Evolutionary conservation across 768 basidiomycete species (phyloP), one percentile per base, ranked within the genome.

Genomic region (Xerocomellus chrysenteron): DNA sequence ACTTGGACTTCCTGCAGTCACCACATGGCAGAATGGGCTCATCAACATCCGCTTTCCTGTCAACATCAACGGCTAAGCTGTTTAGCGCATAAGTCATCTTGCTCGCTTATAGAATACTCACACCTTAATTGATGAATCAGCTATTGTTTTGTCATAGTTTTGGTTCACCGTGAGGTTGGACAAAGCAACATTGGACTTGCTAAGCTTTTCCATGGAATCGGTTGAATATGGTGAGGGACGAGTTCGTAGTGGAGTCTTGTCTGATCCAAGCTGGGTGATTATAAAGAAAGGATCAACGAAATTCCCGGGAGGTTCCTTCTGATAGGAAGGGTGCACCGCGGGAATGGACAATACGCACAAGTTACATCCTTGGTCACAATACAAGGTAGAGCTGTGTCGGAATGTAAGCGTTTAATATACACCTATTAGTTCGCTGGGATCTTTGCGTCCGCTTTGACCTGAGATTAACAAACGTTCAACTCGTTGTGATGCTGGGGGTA

Each of bases 41-140:
- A 17, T 39, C 17, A 17, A 39, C 37, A 17, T 9, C 37, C 55
- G 57, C 37, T 51, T 49, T 36, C 52, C 58, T 36, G 24, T 59
- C 36, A 51, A 48, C 28, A 4, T 54, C 21, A 42, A 51, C 21
- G 24, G 5, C 4, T 40, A 6, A 40, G 8, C 11, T 10, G 10
- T 10, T 4, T 10, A 40, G 10, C 3, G 9, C 5, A 40, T 36
- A 16, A 16, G 14, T 36, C 5, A 16, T 36, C 14, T 36, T 14
- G 36, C 13, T 14, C 14, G 36, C 16, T 36, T 14, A 14, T 16
- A 33, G 33, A 33, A 17, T n/a, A 47, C 28, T 52, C 24, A 17
- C 21, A 5, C 14, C 7, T 16, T 16, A 16, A 36, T 13, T 35
- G 13, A 36, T 16, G 14, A 16, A 14, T 36, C 36, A 36, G 14